A percentile compares a stretch with the other conserved stretches of the same genome.
These are phyloP conservation scores for Medicago arabica DNA, from an alignment of 306 rosid genomes.

Conservation along the genomic window DNA sequence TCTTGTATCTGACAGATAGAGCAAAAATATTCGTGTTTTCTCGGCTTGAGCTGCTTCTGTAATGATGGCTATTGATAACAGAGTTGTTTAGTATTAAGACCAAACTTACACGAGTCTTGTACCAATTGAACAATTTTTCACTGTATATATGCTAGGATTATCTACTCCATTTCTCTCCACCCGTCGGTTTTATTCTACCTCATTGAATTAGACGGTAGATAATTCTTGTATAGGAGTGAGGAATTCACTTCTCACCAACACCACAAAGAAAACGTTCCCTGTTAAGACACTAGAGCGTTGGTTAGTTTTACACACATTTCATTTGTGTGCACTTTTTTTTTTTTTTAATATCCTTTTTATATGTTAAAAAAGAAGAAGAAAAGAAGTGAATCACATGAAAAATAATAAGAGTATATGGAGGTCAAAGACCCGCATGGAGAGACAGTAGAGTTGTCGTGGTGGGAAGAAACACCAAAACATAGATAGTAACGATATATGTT, in stretches of 20 bases:
- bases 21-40: neutral
- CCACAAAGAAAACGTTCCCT: neutral
- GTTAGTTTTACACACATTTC: neutral
- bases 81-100: neutral
- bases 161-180: neutral
- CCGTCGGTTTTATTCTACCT: neutral
- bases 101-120: neutral
- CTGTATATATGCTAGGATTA: neutral
- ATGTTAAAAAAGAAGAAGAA: neutral
- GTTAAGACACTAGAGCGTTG: neutral
- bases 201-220: neutral
- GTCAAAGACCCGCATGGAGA: neutral
- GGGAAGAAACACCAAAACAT: conserved; percentile 8
- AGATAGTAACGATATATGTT: neutral
- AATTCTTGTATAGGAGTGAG: neutral
- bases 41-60: neutral
- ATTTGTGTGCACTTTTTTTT: neutral
- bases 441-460: neutral
- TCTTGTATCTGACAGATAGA: neutral
- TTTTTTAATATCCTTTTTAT: neutral
- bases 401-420: neutral
- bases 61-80: neutral
- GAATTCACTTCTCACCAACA: neutral
- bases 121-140: neutral
- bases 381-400: neutral